Percentiles rank a stretch among this genome's conserved stretches.
Evolutionary conservation across 805 yeast genomes (phyloP).

Genomic region (Starmerella apis): DNA sequence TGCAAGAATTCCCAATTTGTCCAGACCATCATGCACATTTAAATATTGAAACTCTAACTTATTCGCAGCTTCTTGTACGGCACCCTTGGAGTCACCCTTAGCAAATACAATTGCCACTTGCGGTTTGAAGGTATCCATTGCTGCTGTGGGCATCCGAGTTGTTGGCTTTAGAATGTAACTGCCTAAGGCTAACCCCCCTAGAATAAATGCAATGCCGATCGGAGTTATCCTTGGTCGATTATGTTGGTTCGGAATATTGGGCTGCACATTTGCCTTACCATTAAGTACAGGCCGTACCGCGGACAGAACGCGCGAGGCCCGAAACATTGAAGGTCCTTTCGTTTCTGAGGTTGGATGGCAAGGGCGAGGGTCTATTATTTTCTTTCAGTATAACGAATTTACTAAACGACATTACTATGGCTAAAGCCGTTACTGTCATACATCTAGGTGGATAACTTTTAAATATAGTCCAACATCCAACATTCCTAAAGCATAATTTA

Average conservation of each 20-base stretch:
- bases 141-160: slow-evolving; percentile 21
- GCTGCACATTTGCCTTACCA: neutral
- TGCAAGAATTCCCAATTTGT: slow-evolving; percentile 16
- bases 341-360: neutral
- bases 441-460: too few relatives aligned
- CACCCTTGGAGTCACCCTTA: slow-evolving; percentile 20
- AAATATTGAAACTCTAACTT: slow-evolving; percentile 18
- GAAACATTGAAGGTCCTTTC: slow-evolving; percentile 1
- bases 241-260: neutral
- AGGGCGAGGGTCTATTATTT: neutral
- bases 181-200: slow-evolving; percentile 24
- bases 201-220: slow-evolving; percentile 18
- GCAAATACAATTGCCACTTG: slow-evolving; percentile 23
- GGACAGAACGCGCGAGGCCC: slow-evolving; percentile 1
- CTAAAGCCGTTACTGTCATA: too few relatives aligned
- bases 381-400: neutral
- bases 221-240: slow-evolving; percentile 11
- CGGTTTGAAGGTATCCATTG: slow-evolving; percentile 24
- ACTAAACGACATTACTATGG: too few relatives aligned
- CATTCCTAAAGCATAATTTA: too few relatives aligned
- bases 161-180: slow-evolving; percentile 23
- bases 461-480: neutral
- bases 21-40: slow-evolving; percentile 6
- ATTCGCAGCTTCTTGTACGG: slow-evolving; percentile 12
- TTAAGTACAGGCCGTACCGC: slow-evolving; percentile 12